Evolutionary conservation across 768 basidiomycete genomes (phyloP), one percentile per base, ranked within the genome.

Genomic region (Suillus luteus): DNA sequence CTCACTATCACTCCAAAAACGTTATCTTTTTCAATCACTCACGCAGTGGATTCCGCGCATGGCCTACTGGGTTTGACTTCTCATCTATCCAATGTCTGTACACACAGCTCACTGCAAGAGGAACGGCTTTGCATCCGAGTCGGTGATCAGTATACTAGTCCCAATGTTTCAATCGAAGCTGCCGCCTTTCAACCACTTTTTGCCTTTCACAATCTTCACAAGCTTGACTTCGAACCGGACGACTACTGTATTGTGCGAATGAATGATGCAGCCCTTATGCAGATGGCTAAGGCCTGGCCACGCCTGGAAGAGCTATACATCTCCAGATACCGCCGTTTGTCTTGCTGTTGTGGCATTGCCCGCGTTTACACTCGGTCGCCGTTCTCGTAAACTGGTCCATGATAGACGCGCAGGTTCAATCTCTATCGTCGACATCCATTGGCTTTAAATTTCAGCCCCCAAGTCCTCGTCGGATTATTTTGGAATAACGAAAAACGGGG

Each of bases 371-470:
- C 24, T 38, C 54, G 27, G 7, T 62, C 6, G n/a, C 12, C 7
- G 14, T 62, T 40, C 11, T 11, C n/a, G 7, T 62, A 11, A 14
- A 61, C 10, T 40, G 48, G 35, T 40, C 54, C 19, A 22, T 55
- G 14, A 37, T 61, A 38, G 61, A 61, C 22, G 9, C 15, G 6
- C 4, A 11, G 17, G 58, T 40, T 24, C 17, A 19, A 59, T 59
- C 55, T 37, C 37, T 11, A 33, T 62, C 49, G 12, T 62, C 1
- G 19, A 38, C 54, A 41, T 40, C 55, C 24, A 58, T 27, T 27
- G 38, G 37, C 37, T 40, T 68, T 12, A 69, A 73, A 22, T 31
- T 31, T 1, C 55, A 40, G 27, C 60, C n/a, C 12, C n/a, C n/a
- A n/a, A n/a, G 24, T 12, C 27, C 41, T 54, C 61, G 8, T 57